Evolutionary conservation across 129 eudicot species (phyloP).

Genomic region (Lonicera japonica): DNA sequence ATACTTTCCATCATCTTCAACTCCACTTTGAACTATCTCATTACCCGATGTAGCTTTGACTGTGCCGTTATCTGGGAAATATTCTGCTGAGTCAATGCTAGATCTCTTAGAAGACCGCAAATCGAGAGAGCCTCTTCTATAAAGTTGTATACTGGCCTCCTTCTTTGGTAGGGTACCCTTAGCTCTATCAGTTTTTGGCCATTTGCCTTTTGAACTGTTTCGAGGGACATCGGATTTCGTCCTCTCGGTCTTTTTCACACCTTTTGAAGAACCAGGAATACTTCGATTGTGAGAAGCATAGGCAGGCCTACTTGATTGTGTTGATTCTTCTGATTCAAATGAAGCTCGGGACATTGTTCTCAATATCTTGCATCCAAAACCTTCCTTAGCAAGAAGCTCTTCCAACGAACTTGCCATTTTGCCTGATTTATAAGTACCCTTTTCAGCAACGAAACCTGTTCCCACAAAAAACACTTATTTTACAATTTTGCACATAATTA

Average conservation of each 20-base stretch:
- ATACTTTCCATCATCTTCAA: slow-evolving; percentile 25
- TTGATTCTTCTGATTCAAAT: slow-evolving; percentile 27
- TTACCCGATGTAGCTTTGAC: slow-evolving; percentile 33
- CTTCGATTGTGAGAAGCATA: slow-evolving; percentile 20
- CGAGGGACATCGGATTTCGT: slow-evolving; percentile 47
- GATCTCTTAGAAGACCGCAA: slow-evolving; percentile 1
- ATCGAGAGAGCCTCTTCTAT: slow-evolving; percentile 19
- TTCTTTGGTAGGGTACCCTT: slow-evolving; percentile 21
- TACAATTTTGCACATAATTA: too few species aligned
- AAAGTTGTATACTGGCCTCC: slow-evolving; percentile 16
- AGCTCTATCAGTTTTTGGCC: slow-evolving; percentile 28
- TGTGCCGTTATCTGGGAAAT: slow-evolving; percentile 32
- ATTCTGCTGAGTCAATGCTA: slow-evolving; percentile 26
- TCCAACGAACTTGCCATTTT: slow-evolving; percentile 73
- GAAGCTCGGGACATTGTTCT: slow-evolving; percentile 43
- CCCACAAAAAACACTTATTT: neutral
- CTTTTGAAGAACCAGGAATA: slow-evolving; percentile 17
- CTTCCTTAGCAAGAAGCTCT: slow-evolving; percentile 71
- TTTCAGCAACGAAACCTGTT: slow-evolving; percentile 21
- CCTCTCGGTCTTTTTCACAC: slow-evolving; percentile 41
- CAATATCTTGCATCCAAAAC: slow-evolving; percentile 47
- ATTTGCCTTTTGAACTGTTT: slow-evolving; percentile 32
- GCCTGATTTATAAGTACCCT: neutral
- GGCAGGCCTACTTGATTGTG: neutral
- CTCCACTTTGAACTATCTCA: slow-evolving; percentile 29